Percentiles rank a stretch among this genome's conserved stretches.
Conservation (phyloP, 208 protist genomes). For the Spongospora subterranea region DNA sequence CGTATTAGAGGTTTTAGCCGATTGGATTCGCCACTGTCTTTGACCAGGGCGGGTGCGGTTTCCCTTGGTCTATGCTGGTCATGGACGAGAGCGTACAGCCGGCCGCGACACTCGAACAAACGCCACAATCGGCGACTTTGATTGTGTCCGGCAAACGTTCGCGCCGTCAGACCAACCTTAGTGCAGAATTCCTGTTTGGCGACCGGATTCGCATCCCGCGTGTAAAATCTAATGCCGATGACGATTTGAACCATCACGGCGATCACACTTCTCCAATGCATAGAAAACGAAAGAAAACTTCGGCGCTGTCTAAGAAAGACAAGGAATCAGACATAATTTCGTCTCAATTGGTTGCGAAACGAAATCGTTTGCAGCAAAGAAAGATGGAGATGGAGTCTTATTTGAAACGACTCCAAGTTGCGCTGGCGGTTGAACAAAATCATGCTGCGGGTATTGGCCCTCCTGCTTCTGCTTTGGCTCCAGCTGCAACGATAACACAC, state of each 20-base stretch:
- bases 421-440: conserved; percentile 27
- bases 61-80: neutral
- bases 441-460: neutral
- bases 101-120: neutral
- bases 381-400: neutral
- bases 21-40: no score
- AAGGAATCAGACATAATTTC: neutral
- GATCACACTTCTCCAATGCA: neutral
- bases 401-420: conserved; percentile 43
- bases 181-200: conserved; percentile 40
- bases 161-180: neutral
- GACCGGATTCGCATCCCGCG: neutral
- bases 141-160: conserved; percentile 28
- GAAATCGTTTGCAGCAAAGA: conserved; percentile 5
- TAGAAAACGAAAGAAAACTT: neutral
- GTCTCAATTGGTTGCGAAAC: neutral
- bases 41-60: no score
- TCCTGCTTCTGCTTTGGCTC: neutral
- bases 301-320: neutral
- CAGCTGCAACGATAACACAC: neutral
- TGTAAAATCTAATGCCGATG: neutral
- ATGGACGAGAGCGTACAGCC: neutral
- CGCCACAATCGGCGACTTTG: neutral
- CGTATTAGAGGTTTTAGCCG: no score
- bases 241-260: neutral